Percentiles rank a stretch among this genome's conserved stretches.
Evolutionary conservation across 140 eudicot species (phyloP).

Genomic region (Cichorium intybus): DNA sequence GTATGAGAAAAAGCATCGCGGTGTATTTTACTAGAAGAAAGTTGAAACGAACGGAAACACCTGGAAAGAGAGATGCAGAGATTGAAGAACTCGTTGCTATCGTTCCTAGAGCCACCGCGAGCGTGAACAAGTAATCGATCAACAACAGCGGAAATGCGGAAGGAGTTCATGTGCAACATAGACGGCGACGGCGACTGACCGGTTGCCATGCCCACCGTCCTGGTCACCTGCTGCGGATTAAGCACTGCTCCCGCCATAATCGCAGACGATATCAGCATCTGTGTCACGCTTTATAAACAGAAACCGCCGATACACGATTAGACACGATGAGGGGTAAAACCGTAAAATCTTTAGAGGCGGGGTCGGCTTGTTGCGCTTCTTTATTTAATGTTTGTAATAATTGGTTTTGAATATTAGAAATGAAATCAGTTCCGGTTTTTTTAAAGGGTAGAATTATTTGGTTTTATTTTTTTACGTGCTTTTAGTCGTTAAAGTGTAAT

Average conservation of each 20-base stretch:
- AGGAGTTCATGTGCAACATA: slow-evolving; percentile 21
- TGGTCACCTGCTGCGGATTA: slow-evolving; percentile 25
- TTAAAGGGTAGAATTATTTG: too few species aligned
- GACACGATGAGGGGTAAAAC: neutral
- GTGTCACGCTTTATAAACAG: too few species aligned
- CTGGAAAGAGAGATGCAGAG: slow-evolving; percentile 71
- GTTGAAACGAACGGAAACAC: slow-evolving; percentile 20
- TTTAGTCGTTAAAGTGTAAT: too few species aligned
- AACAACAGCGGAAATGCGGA: slow-evolving; percentile 39
- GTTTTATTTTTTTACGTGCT: too few species aligned
- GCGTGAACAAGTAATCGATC: slow-evolving; percentile 39
- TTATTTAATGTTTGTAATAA: too few species aligned
- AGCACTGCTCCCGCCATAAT: slow-evolving; percentile 34
- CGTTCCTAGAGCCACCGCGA: slow-evolving; percentile 3
- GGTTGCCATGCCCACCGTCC: neutral
- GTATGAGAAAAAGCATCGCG: slow-evolving; percentile 1
- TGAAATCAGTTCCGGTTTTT: too few species aligned
- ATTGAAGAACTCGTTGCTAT: slow-evolving; percentile 35
- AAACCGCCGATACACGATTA: neutral
- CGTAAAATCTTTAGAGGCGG: neutral
- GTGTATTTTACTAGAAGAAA: neutral
- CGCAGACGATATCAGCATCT: neutral
- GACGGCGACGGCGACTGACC: slow-evolving; percentile 12
- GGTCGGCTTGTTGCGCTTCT: neutral
- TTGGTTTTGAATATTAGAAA: too few species aligned